Percentiles rank a stretch among this genome's conserved stretches.
phyloP scores from a whole-genome alignment of 371 early-diverging fungal genomes.

The Apophysomyces trapeziformis region DNA sequence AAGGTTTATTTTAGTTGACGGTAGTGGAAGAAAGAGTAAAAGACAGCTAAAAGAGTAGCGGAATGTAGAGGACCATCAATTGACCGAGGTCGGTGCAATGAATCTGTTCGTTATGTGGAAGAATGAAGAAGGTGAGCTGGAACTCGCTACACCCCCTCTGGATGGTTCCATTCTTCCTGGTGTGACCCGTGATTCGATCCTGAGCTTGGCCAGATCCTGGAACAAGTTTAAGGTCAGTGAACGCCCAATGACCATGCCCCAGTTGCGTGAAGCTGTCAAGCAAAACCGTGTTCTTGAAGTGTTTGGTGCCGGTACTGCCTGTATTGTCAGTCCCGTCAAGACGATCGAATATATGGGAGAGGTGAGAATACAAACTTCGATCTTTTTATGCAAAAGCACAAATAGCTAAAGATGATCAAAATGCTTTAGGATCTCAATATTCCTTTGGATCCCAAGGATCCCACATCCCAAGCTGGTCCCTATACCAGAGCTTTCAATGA shows the following conservation, averaged over 20 bases:
- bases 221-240: slow-evolving; percentile 92
- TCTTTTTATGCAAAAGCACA: neutral
- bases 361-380: slow-evolving; percentile 10
- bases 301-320: slow-evolving; percentile 97
- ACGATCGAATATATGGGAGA: slow-evolving; percentile 73
- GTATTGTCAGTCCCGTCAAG: slow-evolving; percentile 94
- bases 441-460: slow-evolving; percentile 89
- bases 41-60: too few species aligned
- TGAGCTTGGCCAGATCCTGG: slow-evolving; percentile 82
- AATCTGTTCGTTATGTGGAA: slow-evolving; percentile 91
- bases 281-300: slow-evolving; percentile 76
- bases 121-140: slow-evolving; percentile 76
- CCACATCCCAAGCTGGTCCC: slow-evolving; percentile 87
- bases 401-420: neutral
- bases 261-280: slow-evolving; percentile 74
- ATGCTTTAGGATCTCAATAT: slow-evolving; percentile 62
- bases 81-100: slow-evolving; percentile 98
- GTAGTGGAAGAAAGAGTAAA: neutral
- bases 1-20: slow-evolving; percentile 7
- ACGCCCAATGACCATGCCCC: slow-evolving; percentile 83
- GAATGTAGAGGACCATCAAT: slow-evolving; percentile 63
- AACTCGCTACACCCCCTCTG: slow-evolving; percentile 91
- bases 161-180: slow-evolving; percentile 97
- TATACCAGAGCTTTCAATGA: slow-evolving; percentile 85
- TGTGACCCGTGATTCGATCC: slow-evolving; percentile 95